phyloP scores from a whole-genome alignment of 768 basidiomycete species.

The Amyloporia xantha region DNA sequence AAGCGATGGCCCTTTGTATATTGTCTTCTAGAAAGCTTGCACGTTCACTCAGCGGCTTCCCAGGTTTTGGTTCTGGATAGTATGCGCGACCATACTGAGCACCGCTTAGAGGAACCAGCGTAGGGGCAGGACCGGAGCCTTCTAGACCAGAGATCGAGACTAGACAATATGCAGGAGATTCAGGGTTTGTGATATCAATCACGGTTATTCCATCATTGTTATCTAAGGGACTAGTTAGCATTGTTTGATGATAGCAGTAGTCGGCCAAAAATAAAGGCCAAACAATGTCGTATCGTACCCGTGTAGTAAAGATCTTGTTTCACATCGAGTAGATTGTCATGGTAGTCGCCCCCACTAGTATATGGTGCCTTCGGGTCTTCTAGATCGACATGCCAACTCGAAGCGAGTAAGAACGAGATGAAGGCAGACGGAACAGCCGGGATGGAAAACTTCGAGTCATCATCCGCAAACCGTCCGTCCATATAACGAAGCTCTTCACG shows the following conservation, averaged over 20 bases:
- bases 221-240: neutral
- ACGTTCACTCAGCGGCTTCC: neutral
- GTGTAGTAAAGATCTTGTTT: neutral
- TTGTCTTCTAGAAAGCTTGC: neutral
- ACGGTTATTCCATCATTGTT: neutral
- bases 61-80: neutral
- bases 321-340: neutral
- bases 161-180: neutral
- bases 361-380: neutral
- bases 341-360: neutral
- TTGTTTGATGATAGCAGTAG: neutral
- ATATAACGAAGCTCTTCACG: slow-evolving; percentile 28
- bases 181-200: neutral
- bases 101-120: neutral
- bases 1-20: neutral
- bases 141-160: neutral
- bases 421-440: neutral
- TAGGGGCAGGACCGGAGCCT: neutral
- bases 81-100: neutral
- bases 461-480: too few species aligned
- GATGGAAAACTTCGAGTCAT: too few species aligned
- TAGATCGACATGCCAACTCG: neutral
- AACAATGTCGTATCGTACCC: neutral
- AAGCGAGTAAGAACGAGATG: neutral
- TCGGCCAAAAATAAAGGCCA: too few species aligned